Conservation (phyloP, 176 grass and related monocot species). For the Carex littledalei region DNA sequence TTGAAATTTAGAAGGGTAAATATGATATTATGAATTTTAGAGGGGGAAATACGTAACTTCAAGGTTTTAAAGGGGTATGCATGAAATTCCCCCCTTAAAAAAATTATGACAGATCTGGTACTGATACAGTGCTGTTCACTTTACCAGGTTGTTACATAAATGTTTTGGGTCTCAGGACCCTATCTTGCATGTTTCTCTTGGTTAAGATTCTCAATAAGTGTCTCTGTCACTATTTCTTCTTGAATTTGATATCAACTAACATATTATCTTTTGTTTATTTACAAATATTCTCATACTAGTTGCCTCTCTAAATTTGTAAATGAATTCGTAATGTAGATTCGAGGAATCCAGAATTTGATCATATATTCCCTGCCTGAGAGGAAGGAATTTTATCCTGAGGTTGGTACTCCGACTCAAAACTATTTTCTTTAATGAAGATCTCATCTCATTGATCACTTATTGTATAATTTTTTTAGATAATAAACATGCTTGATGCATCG, state of each 20-base stretch:
- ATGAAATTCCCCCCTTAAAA: not conserved
- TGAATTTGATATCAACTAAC: not conserved
- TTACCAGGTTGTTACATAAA: not conserved
- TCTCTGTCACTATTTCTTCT: not conserved
- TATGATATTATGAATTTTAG: too few species aligned
- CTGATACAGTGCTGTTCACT: not conserved
- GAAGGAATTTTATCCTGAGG: slow-evolving; percentile 92
- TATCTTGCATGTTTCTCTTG: not conserved
- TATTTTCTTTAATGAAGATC: not conserved
- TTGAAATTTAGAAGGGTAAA: too few species aligned
- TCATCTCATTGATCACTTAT: not conserved
- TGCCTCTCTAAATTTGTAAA: slow-evolving; percentile 4
- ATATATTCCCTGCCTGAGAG: slow-evolving; percentile 84
- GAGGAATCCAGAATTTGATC: slow-evolving; percentile 60
- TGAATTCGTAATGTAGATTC: slow-evolving; percentile 52
- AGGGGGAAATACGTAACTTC: too few species aligned
- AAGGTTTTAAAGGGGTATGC: too few species aligned
- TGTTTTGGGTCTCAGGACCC: not conserved
- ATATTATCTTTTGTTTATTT: not conserved
- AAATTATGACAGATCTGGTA: not conserved
- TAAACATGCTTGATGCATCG: slow-evolving; percentile 83
- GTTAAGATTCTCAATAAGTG: not conserved
- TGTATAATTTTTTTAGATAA: slow-evolving; percentile 43
- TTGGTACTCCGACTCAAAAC: slow-evolving; percentile 21
- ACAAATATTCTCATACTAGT: not conserved